A percentile compares a stretch with the other conserved stretches of the same genome.
Conservation (phyloP, 257 asterid genomes). For the Solanum chmielewskii region DNA sequence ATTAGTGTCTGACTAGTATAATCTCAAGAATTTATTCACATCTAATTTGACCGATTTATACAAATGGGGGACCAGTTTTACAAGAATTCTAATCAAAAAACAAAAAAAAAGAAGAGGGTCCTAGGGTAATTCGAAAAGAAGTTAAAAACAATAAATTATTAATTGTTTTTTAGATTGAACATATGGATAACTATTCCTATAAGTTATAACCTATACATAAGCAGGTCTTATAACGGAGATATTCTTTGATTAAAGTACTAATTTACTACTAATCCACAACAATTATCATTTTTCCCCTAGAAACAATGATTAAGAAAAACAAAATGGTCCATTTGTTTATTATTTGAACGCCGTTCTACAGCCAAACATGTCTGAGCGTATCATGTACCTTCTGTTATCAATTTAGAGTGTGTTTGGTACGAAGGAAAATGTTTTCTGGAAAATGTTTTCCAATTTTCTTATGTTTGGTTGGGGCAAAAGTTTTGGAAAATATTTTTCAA, state of each 20-base stretch:
- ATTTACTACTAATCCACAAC: neutral
- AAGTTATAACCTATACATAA: neutral
- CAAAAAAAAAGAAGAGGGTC: neutral
- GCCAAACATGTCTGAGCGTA: neutral
- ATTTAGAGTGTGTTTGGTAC: neutral
- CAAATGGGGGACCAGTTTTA: no score
- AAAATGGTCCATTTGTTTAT: neutral
- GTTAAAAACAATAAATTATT: no score
- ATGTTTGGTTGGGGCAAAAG: no score
- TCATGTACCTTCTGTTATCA: neutral
- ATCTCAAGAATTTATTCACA: neutral
- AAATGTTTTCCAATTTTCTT: no score
- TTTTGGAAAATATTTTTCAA: no score
- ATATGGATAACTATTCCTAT: neutral
- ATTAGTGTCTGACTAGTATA: no score
- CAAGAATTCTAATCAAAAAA: neutral
- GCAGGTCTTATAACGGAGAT: neutral
- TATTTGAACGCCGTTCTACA: neutral
- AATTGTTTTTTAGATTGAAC: neutral
- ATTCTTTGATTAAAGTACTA: neutral
- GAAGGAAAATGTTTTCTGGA: no score
- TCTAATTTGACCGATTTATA: neutral
- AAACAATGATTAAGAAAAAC: neutral
- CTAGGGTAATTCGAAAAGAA: no score
- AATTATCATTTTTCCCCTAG: neutral